These are phyloP conservation scores for Curvularia spicifera DNA, from an alignment of 2,329 filamentous ascomycete genomes.

Conservation along the genomic window DNA sequence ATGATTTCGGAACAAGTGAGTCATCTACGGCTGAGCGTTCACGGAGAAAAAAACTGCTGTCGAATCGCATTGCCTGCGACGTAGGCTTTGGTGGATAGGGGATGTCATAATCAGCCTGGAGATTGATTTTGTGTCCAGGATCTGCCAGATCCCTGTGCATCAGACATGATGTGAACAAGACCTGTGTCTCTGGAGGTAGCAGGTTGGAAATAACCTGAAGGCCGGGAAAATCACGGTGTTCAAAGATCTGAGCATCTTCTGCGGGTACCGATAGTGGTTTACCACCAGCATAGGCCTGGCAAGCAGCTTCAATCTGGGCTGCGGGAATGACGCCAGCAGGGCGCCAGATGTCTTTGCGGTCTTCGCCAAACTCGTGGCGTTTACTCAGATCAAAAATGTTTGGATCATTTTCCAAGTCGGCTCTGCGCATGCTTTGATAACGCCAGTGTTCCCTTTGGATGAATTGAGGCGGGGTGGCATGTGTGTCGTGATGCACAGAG, in stretches of 20 bases:
- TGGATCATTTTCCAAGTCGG: constrained; percentile 59
- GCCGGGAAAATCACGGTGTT: constrained; percentile 55
- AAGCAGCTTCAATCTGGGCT: constrained; percentile 38
- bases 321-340: constrained; percentile 38
- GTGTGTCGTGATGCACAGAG: constrained; percentile 46
- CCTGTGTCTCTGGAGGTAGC: constrained; percentile 74
- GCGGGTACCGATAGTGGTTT: constrained; percentile 26
- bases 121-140: constrained; percentile 80
- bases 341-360: constrained; percentile 37
- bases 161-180: constrained; percentile 72
- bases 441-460: constrained; percentile 46
- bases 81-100: constrained; percentile 61
- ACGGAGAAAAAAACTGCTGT: constrained; percentile 44
- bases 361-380: constrained; percentile 42
- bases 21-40: constrained; percentile 37
- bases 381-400: constrained; percentile 52
- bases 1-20: constrained; percentile 66
- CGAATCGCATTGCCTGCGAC: constrained; percentile 29
- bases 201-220: constrained; percentile 78
- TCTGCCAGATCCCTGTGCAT: constrained; percentile 80
- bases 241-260: constrained; percentile 43
- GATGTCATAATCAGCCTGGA: constrained; percentile 80
- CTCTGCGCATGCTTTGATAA: constrained; percentile 66
- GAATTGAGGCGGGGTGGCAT: constrained; percentile 46
- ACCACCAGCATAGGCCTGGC: constrained; percentile 41